Evolutionary conservation across 1,284 basidiomycete species (phyloP).

Genomic region (Boletellus deceptivus): DNA sequence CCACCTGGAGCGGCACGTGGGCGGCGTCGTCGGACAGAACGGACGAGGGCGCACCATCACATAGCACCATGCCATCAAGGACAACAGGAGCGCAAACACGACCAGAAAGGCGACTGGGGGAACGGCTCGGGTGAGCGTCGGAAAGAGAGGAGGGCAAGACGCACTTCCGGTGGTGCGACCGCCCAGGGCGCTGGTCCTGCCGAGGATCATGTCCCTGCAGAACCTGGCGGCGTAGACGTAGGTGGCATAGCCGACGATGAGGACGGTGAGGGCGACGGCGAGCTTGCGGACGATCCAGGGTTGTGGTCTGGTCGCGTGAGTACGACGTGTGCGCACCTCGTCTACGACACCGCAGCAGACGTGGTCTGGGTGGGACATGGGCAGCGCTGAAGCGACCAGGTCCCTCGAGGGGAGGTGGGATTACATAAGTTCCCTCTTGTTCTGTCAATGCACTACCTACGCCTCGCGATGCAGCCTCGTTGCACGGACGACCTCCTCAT

Average conservation of each 20-base stretch:
- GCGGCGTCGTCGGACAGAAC: not conserved
- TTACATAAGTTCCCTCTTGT: conserved; percentile 20
- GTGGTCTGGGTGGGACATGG: conserved; percentile 17
- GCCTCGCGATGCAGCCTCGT: conserved; percentile 32
- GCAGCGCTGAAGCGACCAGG: not conserved
- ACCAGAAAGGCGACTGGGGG: conserved; percentile 49
- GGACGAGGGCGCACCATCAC: conserved; percentile 39
- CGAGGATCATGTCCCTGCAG: conserved; percentile 56
- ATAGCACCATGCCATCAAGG: conserved; percentile 60
- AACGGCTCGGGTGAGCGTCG: conserved; percentile 1
- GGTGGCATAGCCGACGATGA: conserved; percentile 43
- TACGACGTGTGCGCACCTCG: conserved; percentile 16
- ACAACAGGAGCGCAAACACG: conserved; percentile 47
- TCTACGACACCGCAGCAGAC: conserved; percentile 31
- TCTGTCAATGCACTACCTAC: conserved; percentile 35
- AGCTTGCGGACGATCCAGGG: conserved; percentile 54
- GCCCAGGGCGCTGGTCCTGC: conserved; percentile 38
- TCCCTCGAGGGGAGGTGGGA: conserved; percentile 6
- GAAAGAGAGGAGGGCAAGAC: conserved; percentile 23
- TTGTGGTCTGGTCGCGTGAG: conserved; percentile 28
- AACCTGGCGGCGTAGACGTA: conserved; percentile 63
- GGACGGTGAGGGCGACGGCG: conserved; percentile 41
- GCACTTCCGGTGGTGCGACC: conserved; percentile 48
- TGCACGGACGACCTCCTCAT: conserved; percentile 39
- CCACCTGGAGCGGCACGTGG: conserved; percentile 35